Percentiles rank a stretch among this genome's conserved stretches.
phyloP scores from a whole-genome alignment of 495 filamentous ascomycete genomes.

The Tuber umbilicatum region DNA sequence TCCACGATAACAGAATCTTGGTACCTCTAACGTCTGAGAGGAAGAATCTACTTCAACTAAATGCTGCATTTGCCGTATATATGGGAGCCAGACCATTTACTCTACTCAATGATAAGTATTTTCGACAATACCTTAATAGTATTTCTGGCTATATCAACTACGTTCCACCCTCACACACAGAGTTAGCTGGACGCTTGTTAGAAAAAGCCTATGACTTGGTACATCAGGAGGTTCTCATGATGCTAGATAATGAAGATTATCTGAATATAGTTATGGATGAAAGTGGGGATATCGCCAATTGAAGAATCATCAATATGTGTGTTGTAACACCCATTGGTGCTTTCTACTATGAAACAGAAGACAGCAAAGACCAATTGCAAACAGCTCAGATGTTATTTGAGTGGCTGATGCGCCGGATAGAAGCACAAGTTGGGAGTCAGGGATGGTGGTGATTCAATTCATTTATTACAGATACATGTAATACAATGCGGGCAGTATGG shows the following conservation, averaged over 20 bases:
- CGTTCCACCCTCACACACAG: background rate
- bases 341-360: too few relatives aligned
- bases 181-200: background rate
- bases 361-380: background rate
- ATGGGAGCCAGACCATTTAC: too few relatives aligned
- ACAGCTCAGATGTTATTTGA: background rate
- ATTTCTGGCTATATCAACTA: background rate
- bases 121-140: background rate
- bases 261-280: background rate
- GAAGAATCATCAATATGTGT: background rate
- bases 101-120: background rate
- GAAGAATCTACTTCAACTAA: background rate
- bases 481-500: background rate
- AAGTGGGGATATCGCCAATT: background rate
- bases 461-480: background rate
- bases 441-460: background rate
- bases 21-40: background rate
- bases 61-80: background rate
- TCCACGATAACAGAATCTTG: background rate
- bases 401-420: background rate
- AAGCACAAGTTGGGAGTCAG: background rate
- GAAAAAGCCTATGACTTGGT: background rate
- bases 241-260: background rate
- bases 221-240: background rate
- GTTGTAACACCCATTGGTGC: too few relatives aligned